A percentile compares a stretch with the other conserved stretches of the same genome.
Conservation (phyloP, 257 asterid genomes). For the Salvia hispanica region DNA sequence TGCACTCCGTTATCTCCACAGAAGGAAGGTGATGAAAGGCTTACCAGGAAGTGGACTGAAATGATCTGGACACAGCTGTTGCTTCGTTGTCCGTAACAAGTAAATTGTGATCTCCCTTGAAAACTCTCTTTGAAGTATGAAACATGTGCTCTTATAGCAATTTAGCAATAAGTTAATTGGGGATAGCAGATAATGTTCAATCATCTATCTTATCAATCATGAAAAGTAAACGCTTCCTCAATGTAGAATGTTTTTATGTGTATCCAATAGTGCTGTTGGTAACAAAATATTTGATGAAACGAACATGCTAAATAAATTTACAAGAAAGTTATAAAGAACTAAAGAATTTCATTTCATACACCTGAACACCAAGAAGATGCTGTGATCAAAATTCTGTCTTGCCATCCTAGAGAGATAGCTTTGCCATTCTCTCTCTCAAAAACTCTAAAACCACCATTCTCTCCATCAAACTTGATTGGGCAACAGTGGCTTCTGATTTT, state of each 20-base stretch:
- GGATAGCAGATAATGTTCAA: too few species aligned
- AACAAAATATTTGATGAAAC: neutral
- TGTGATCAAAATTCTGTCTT: conserved; percentile 66
- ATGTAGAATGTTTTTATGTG: neutral
- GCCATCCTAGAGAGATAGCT: conserved; percentile 87
- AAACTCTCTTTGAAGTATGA: conserved; percentile 4
- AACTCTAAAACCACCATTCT: conserved; percentile 65
- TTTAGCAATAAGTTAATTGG: neutral
- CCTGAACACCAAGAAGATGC: conserved; percentile 73
- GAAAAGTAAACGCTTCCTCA: neutral
- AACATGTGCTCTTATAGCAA: neutral
- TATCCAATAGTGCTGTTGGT: neutral
- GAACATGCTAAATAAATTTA: neutral
- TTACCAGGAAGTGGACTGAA: conserved; percentile 33
- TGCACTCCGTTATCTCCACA: conserved; percentile 45
- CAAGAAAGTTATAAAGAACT: neutral
- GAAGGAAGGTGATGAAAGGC: conserved; percentile 42
- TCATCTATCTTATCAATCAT: too few species aligned
- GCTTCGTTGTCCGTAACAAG: neutral
- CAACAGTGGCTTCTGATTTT: conserved; percentile 67
- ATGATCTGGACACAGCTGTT: conserved; percentile 10
- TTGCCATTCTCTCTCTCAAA: conserved; percentile 66
- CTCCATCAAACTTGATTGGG: conserved; percentile 48
- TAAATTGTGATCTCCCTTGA: conserved; percentile 19
- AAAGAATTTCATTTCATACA: conserved; percentile 18